phyloP scores from a whole-genome alignment of 305 asterid species.

The Fraxinus paxiana region DNA sequence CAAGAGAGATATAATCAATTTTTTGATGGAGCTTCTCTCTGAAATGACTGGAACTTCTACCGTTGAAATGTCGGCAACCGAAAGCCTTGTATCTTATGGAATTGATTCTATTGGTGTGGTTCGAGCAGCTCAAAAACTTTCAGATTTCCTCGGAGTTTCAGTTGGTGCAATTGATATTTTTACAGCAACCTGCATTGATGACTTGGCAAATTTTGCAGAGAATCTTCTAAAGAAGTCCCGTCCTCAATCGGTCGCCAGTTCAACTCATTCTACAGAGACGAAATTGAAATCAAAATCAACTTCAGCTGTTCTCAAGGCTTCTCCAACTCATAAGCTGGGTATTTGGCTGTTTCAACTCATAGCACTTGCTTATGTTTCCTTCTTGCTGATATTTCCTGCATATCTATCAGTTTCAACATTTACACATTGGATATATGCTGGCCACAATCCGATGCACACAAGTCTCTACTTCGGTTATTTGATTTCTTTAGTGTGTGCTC shows the following conservation, averaged over 20 bases:
- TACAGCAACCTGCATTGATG: conserved; percentile 58
- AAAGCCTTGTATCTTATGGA: conserved; percentile 48
- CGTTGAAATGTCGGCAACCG: conserved; percentile 39
- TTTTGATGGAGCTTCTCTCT: conserved; percentile 43
- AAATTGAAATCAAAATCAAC: conserved; percentile 15
- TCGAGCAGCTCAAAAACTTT: conserved; percentile 59
- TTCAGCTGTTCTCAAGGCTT: conserved; percentile 21
- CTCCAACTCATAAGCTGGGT: conserved; percentile 33
- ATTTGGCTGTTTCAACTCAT: conserved; percentile 43
- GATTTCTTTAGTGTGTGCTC: conserved; percentile 36
- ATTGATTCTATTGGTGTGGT: conserved; percentile 57
- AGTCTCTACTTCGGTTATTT: conserved; percentile 24
- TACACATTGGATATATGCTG: conserved; percentile 20
- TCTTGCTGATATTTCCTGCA: conserved; percentile 49
- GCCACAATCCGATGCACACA: neutral
- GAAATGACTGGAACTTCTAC: conserved; percentile 47
- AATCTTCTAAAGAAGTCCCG: conserved; percentile 35
- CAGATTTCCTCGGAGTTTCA: conserved; percentile 48
- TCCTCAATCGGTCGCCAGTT: conserved; percentile 19
- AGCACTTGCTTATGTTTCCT: conserved; percentile 44
- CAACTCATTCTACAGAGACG: conserved; percentile 21
- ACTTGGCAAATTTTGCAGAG: conserved; percentile 46
- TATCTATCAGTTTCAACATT: conserved; percentile 39
- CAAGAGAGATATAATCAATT: conserved; percentile 34
- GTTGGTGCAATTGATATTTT: conserved; percentile 59